These are phyloP conservation scores for Geranium incanum DNA, from an alignment of 441 rosid species.

Conservation along the genomic window DNA sequence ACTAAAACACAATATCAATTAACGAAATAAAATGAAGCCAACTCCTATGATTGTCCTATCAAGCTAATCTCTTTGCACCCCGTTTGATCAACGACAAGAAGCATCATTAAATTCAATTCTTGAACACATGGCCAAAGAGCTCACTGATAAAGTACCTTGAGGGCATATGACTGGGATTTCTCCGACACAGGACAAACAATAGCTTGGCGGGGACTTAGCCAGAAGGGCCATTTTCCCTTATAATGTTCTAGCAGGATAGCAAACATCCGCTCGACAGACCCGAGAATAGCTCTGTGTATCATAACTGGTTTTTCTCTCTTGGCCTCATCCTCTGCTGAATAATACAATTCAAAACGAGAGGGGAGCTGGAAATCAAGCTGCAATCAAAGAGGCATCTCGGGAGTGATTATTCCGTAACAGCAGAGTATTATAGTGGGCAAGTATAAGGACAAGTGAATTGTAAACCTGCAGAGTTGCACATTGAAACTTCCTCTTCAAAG, in stretches of 20 bases:
- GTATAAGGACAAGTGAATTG: conserved; percentile 3
- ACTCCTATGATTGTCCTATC: too few relatives aligned
- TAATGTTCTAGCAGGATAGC: conserved; percentile 90
- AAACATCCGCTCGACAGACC: conserved; percentile 97
- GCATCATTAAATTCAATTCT: background rate
- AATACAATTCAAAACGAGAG: conserved; percentile 66
- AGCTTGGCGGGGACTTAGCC: conserved; percentile 99
- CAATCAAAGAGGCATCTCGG: conserved; percentile 21
- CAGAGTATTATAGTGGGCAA: conserved; percentile 4
- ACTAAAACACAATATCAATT: conserved; percentile 5
- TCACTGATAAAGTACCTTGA: conserved; percentile 40
- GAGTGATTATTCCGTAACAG: conserved; percentile 19
- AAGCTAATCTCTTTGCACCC: too few relatives aligned
- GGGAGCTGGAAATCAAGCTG: conserved; percentile 99
- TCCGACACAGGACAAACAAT: conserved; percentile 94
- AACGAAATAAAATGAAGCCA: background rate
- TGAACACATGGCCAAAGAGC: conserved; percentile 10
- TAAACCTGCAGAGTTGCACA: conserved; percentile 93
- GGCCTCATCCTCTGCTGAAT: conserved; percentile 86
- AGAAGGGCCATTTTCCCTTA: conserved; percentile 99
- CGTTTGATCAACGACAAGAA: background rate
- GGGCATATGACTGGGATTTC: conserved; percentile 72
- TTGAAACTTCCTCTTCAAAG: conserved; percentile 83
- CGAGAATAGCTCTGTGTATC: conserved; percentile 94
- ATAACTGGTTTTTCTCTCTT: conserved; percentile 80